Base-by-base conservation (phyloP, 345 rosid species). In the Kernera saxatilis region DNA sequence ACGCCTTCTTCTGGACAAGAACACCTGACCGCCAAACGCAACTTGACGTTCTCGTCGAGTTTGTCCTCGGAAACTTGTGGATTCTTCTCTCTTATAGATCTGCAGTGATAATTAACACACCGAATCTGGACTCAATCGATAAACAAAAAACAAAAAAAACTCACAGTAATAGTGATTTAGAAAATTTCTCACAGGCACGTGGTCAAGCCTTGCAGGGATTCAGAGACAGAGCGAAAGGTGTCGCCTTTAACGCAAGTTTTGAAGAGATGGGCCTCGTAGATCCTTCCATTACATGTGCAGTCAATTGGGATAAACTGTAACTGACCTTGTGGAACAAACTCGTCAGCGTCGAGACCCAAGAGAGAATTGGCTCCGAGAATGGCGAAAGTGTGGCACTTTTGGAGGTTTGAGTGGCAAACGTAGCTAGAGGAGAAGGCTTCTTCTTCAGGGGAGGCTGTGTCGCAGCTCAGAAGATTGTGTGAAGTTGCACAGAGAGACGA, bases 151-250 rank as follows among this genome's bases (percentile, higher is more conserved):
- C 2, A 49, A 10, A 35, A 53, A 22, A 49, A 49, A 32, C 1
- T 63, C 6, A 15, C 9, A 7, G 3, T 5, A 13, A 33, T n/a
- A 19, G 19, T 7, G 11, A 17, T 17, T 22, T 3, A 29, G 14
- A 23, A 32, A 45, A 11, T 13, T 18, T 53, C 2, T 69, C 55
- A 75, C 79, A 61, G 37, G 81, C 91, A 89, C 26, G 88, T 76
- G 30, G 92, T 89, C 69, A 92, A 79, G 64, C 96, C 96, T 66
- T 84, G 83, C 4, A 89, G 73, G 3, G 96, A 84, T 36, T 80
- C 83, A 18, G 91, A 75, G 61, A 92, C 81, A 70, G 82, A 67
- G 57, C 68, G 64, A 71, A 92, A 85, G 48, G 81, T 86, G 80
- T 87, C 93, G 13, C 96, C 91, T 65, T 78, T 75, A 26, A 75